A percentile compares a stretch with the other conserved stretches of the same genome.
phyloP scores from a whole-genome alignment of 306 rosid species.

The Prunus kanzakura region DNA sequence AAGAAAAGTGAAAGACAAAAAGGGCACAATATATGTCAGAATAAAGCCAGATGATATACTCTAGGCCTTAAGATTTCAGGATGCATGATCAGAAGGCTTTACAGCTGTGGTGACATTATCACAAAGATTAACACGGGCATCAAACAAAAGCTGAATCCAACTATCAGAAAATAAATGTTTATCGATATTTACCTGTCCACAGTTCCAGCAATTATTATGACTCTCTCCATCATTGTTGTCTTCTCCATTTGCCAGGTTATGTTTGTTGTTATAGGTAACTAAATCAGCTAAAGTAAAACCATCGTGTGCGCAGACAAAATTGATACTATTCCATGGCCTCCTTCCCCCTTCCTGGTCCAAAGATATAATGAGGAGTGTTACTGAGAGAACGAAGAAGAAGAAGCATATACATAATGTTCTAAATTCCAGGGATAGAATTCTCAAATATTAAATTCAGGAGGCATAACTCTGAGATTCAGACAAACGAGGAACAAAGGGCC shows the following conservation, averaged over 20 bases:
- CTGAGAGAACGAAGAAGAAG: neutral
- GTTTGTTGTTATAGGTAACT: slow-evolving; percentile 82
- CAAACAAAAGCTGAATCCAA: neutral
- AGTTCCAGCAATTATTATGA: slow-evolving; percentile 99
- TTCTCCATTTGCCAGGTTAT: slow-evolving; percentile 85
- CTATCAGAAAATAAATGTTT: neutral
- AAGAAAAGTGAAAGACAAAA: neutral
- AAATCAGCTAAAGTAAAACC: slow-evolving; percentile 93
- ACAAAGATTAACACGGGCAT: neutral
- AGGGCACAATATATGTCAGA: neutral
- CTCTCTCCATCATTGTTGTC: slow-evolving; percentile 94
- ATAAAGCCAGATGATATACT: neutral
- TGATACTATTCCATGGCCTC: slow-evolving; percentile 88
- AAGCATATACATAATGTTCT: neutral
- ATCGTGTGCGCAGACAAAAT: slow-evolving; percentile 89
- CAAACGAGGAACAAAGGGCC: neutral
- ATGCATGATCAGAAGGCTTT: neutral
- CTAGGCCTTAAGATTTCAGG: neutral
- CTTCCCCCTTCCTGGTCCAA: slow-evolving; percentile 79
- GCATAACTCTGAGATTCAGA: neutral
- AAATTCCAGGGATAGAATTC: neutral
- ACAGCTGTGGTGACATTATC: neutral
- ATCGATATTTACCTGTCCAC: slow-evolving; percentile 70
- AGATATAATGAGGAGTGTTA: slow-evolving; percentile 21
- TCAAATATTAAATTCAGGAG: neutral